Percentiles rank a stretch among this genome's conserved stretches.
Conservation (phyloP, 108 stramenopile species). For the Nitzschia sp. region DNA sequence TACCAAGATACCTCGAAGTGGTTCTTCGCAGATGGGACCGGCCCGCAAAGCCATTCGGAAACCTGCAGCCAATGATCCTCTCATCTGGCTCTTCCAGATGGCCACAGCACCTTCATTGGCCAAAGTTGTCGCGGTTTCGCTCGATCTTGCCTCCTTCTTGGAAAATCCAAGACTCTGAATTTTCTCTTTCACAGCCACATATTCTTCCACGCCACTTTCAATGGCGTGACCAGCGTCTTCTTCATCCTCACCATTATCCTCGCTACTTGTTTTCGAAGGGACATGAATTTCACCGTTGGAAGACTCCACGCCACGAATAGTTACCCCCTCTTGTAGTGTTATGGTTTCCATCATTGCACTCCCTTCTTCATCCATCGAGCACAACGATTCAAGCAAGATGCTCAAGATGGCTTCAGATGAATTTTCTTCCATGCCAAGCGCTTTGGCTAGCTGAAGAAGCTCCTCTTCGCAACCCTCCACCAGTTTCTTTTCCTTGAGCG, state of each 20-base stretch:
- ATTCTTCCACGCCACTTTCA: slow-evolving; percentile 18
- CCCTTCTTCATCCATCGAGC: slow-evolving; percentile 44
- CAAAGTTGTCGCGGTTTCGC: slow-evolving; percentile 4
- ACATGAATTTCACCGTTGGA: slow-evolving; percentile 43
- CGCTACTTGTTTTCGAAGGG: slow-evolving; percentile 13
- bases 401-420: slow-evolving; percentile 40
- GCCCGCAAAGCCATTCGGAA: slow-evolving; percentile 80
- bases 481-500: slow-evolving; percentile 42
- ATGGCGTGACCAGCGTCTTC: slow-evolving; percentile 10
- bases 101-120: slow-evolving; percentile 48
- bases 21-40: slow-evolving; percentile 90
- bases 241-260: slow-evolving; percentile 22
- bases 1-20: slow-evolving; percentile 77
- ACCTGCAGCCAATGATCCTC: slow-evolving; percentile 75
- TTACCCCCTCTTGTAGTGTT: slow-evolving; percentile 27
- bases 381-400: slow-evolving; percentile 33
- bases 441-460: slow-evolving; percentile 52
- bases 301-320: slow-evolving; percentile 31
- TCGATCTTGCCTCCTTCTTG: neutral
- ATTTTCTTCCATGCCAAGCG: slow-evolving; percentile 49
- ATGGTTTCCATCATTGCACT: slow-evolving; percentile 46
- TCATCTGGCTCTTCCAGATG: slow-evolving; percentile 76
- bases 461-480: slow-evolving; percentile 51
- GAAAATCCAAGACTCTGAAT: slow-evolving; percentile 19
- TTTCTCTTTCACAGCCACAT: slow-evolving; percentile 13